Evolutionary conservation across 169 alveolate genomes (phyloP).

Genomic region (Babesia ovis): DNA sequence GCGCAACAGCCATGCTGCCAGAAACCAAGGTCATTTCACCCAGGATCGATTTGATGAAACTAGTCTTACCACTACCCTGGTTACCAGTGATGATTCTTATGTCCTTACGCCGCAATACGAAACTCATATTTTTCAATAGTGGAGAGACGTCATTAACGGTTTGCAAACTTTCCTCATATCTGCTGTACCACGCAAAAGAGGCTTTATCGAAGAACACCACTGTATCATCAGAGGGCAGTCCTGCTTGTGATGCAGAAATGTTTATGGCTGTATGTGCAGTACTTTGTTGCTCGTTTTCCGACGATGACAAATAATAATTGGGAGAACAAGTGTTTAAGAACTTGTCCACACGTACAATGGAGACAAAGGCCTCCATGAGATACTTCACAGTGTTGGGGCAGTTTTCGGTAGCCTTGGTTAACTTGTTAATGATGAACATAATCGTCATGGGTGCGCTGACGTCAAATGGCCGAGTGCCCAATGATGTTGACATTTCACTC

Average conservation of each 20-base stretch:
- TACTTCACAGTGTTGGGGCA: slow-evolving; percentile 8
- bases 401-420: slow-evolving; percentile 13
- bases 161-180: background rate
- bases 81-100: slow-evolving; percentile 38
- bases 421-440: slow-evolving; percentile 12
- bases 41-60: slow-evolving; percentile 36
- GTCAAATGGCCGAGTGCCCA: background rate
- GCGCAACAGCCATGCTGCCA: slow-evolving; percentile 63
- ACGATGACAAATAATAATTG: background rate
- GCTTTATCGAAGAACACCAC: slow-evolving; percentile 29
- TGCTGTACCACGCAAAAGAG: slow-evolving; percentile 36
- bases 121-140: slow-evolving; percentile 13
- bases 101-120: slow-evolving; percentile 40
- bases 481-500: background rate
- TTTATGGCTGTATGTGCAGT: background rate
- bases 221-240: slow-evolving; percentile 10
- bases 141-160: background rate
- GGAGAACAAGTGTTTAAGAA: slow-evolving; percentile 22
- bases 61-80: slow-evolving; percentile 62
- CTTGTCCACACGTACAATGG: slow-evolving; percentile 10
- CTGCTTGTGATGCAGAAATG: background rate
- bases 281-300: background rate
- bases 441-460: slow-evolving; percentile 20
- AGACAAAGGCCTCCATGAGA: slow-evolving; percentile 2
- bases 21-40: slow-evolving; percentile 62